These are phyloP conservation scores for Aquilaria agallochum DNA, from an alignment of 441 rosid genomes.

Conservation along the genomic window DNA sequence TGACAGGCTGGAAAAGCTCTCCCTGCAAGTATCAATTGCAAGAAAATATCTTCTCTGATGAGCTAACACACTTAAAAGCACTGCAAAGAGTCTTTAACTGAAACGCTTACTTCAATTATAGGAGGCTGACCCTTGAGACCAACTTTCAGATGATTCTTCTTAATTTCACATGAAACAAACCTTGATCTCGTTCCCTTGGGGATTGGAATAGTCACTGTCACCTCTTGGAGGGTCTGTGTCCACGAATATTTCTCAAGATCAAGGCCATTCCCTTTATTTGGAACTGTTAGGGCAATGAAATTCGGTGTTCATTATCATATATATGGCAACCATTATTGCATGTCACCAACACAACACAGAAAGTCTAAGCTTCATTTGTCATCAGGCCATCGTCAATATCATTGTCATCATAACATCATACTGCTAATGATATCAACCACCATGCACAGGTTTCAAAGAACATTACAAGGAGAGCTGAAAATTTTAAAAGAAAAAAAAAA, in stretches of 20 bases:
- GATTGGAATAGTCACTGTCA: conserved; percentile 65
- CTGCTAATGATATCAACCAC: too few relatives aligned
- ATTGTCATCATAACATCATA: too few relatives aligned
- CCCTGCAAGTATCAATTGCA: conserved; percentile 44
- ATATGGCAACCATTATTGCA: too few relatives aligned
- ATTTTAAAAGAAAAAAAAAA: too few relatives aligned
- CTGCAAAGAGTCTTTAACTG: background rate
- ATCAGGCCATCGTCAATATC: too few relatives aligned
- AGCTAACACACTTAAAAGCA: background rate
- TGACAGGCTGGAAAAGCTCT: conserved; percentile 61
- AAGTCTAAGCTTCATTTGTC: too few relatives aligned
- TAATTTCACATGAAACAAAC: conserved; percentile 68
- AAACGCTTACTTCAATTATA: conserved; percentile 70
- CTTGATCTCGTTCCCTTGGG: conserved; percentile 82
- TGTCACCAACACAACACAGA: too few relatives aligned
- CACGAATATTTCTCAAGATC: conserved; percentile 91
- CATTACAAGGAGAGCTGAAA: too few relatives aligned
- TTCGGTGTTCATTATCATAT: too few relatives aligned
- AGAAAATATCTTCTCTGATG: background rate
- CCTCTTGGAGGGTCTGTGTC: conserved; percentile 88
- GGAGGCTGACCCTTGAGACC: conserved; percentile 94
- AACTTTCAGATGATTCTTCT: conserved; percentile 82
- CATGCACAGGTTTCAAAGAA: too few relatives aligned
- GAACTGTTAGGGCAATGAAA: conserved; percentile 40
- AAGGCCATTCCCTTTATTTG: conserved; percentile 89